Evolutionary conservation across 228 moss, liverwort and hornwort species (phyloP), one percentile per base, ranked within the genome.

Genomic region (Sphagnum magellanicum): DNA sequence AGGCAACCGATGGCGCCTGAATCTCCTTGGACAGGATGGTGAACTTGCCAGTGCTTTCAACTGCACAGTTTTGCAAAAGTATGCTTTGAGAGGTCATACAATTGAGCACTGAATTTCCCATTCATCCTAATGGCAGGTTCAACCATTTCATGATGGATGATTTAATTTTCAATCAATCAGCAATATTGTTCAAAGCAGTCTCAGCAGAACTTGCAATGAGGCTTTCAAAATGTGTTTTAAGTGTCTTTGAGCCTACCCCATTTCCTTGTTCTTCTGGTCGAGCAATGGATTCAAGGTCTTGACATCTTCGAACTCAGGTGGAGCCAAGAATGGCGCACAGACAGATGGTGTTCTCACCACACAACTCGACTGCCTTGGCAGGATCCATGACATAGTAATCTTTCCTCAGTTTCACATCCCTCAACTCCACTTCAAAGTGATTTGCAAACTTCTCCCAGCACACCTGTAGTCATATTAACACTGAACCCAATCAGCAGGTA

Each of bases 381-480:
- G 88, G 88, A 70, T 88, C 84, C 84, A 91, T 88, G 6, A 88
- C 67, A 8, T 84, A 86, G 50, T 13, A 86, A 53, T 80, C 81
- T 61, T 79, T 78, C 53, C 52, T 4, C 17, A 91, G 77, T 60
- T 86, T 88, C 70, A 87, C 87, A 61, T 78, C 88, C 57, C 83
- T 79, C 61, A 88, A 63, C 76, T 91, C 88, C 16, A 91, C 88
- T 74, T 91, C 91, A 49, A 91, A 91, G 75, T 91, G 88, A 52
- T 81, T 76, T 17, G 81, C 82, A 71, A 91, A 91, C 64, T 91
- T 91, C 65, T 91, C 88, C 91, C 91, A 91, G 53, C 83, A 83
- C 49, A 91, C 91, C 91, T 91, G 81, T 53, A 17, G 17, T 0
- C 17, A 17, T 17, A 17, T 17, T 17, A 17, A 17, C 17, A 17